Evolutionary conservation across 129 eudicot species (phyloP).

Genomic region (Arctium lappa): DNA sequence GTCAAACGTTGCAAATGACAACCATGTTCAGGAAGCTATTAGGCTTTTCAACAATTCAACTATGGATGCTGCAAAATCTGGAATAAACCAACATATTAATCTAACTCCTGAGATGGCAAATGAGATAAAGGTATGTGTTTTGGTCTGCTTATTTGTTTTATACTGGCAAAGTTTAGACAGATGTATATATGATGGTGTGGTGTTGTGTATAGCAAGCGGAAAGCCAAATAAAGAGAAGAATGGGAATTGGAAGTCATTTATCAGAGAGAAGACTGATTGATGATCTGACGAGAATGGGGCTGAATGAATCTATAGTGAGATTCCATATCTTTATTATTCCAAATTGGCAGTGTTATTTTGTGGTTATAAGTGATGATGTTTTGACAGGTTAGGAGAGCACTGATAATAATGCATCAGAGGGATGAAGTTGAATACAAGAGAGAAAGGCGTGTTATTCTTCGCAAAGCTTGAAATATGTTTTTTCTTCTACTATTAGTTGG

Average conservation of each 20-base stretch:
- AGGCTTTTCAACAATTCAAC: slow-evolving; percentile 79
- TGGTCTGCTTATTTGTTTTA: too few relatives aligned
- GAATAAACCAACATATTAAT: slow-evolving; percentile 83
- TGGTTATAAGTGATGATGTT: not conserved
- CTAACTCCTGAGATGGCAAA: slow-evolving; percentile 87
- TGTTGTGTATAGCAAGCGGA: slow-evolving; percentile 77
- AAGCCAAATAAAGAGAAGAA: slow-evolving; percentile 87
- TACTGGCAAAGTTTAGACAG: not conserved
- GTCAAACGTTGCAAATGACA: slow-evolving; percentile 74
- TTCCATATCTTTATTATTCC: not conserved
- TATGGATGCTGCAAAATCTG: slow-evolving; percentile 97
- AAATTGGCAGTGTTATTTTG: not conserved
- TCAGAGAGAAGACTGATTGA: slow-evolving; percentile 96
- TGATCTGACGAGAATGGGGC: slow-evolving; percentile 86
- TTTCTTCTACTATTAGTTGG: not conserved
- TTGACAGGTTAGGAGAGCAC: slow-evolving; percentile 87
- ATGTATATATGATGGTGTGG: not conserved
- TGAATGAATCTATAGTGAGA: slow-evolving; percentile 85
- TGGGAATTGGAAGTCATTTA: slow-evolving; percentile 95
- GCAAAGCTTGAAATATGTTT: slow-evolving; percentile 55
- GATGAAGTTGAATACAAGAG: slow-evolving; percentile 97
- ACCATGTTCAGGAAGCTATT: slow-evolving; percentile 74
- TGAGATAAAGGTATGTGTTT: slow-evolving; percentile 73
- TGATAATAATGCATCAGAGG: slow-evolving; percentile 89
- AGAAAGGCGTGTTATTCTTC: slow-evolving; percentile 72